A percentile compares a stretch with the other conserved stretches of the same genome.
These are phyloP conservation scores for Phytopythium montanum DNA, from an alignment of 352 stramenopile genomes.

Conservation along the genomic window DNA sequence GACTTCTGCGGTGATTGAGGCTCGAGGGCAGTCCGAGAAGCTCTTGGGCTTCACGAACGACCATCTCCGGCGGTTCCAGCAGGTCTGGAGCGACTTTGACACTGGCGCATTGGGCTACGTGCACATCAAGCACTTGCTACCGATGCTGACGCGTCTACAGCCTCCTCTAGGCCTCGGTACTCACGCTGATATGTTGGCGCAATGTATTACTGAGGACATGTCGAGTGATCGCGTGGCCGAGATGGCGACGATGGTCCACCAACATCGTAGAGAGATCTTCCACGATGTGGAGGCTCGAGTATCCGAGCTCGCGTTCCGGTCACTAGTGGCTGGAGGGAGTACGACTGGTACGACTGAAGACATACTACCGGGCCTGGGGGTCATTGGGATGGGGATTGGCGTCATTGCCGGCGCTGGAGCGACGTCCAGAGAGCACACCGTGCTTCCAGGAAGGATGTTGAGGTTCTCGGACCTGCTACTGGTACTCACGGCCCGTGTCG, in stretches of 20 bases:
- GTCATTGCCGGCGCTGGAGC: slow-evolving; percentile 7
- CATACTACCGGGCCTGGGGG: slow-evolving; percentile 3
- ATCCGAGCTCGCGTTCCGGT: slow-evolving; percentile 55
- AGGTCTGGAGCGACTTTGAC: slow-evolving; percentile 75
- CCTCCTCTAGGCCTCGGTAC: slow-evolving; percentile 53
- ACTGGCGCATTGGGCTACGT: slow-evolving; percentile 67
- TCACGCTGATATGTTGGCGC: slow-evolving; percentile 30
- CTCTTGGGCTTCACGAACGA: slow-evolving; percentile 61
- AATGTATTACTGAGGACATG: slow-evolving; percentile 32
- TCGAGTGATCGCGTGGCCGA: slow-evolving; percentile 18
- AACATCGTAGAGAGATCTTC: slow-evolving; percentile 45
- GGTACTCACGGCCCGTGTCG: slow-evolving; percentile 59
- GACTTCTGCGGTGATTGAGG: slow-evolving; percentile 55
- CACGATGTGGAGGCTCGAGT: slow-evolving; percentile 72
- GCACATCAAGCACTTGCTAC: slow-evolving; percentile 61
- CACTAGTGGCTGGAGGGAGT: slow-evolving; percentile 58
- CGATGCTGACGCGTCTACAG: slow-evolving; percentile 47
- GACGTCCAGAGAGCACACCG: not conserved
- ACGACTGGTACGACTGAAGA: slow-evolving; percentile 37
- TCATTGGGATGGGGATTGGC: slow-evolving; percentile 11
- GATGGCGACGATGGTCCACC: slow-evolving; percentile 33
- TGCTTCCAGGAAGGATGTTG: slow-evolving; percentile 61
- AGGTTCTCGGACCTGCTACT: slow-evolving; percentile 72
- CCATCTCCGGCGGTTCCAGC: slow-evolving; percentile 62
- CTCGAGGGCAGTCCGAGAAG: slow-evolving; percentile 47